Evolutionary conservation across 805 yeast genomes (phyloP).

Genomic region (Babjeviella inositovora): DNA sequence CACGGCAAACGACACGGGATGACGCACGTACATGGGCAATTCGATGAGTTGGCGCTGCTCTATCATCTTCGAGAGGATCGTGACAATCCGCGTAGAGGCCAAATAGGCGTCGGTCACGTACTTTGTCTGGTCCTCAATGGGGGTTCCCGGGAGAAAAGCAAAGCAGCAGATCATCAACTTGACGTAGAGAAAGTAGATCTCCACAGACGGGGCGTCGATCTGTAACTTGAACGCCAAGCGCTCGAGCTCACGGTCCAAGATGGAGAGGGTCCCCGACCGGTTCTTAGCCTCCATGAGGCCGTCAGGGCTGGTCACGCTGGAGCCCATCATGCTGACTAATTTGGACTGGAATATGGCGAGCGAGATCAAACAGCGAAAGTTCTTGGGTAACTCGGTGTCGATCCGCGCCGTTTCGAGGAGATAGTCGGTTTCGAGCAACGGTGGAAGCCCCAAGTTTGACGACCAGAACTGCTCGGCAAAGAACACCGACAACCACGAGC

Average conservation of each 20-base stretch:
- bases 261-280: conserved; percentile 67
- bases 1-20: conserved; percentile 71
- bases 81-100: conserved; percentile 67
- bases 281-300: conserved; percentile 76
- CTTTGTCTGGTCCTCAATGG: conserved; percentile 72
- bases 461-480: conserved; percentile 88
- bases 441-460: conserved; percentile 74
- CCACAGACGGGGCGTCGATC: conserved; percentile 53
- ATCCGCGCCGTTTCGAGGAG: conserved; percentile 64
- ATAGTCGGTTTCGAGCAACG: conserved; percentile 72
- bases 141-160: conserved; percentile 83
- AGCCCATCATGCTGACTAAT: conserved; percentile 73
- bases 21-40: conserved; percentile 75
- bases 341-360: conserved; percentile 75
- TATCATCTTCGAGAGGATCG: conserved; percentile 56
- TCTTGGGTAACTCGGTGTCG: conserved; percentile 45
- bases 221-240: conserved; percentile 49
- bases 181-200: conserved; percentile 65
- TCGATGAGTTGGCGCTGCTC: conserved; percentile 62
- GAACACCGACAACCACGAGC: conserved; percentile 83
- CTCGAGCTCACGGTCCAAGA: conserved; percentile 66
- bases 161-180: conserved; percentile 73
- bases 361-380: conserved; percentile 56
- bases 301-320: conserved; percentile 72
- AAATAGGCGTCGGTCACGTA: conserved; percentile 73